These are phyloP conservation scores for Corylus avellana DNA, from an alignment of 306 rosid species.

Conservation along the genomic window DNA sequence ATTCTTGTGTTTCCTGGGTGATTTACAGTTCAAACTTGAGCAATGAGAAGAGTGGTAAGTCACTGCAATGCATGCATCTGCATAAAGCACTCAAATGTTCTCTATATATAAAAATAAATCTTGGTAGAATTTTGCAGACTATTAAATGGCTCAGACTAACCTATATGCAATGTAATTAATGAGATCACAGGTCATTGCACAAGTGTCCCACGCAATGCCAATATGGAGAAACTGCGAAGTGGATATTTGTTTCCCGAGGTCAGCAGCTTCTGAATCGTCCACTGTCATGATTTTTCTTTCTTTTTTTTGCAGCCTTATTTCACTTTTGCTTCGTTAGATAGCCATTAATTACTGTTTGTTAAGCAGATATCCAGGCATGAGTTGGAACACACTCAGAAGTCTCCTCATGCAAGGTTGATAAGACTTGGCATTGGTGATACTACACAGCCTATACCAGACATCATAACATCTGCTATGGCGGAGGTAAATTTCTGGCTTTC, in stretches of 20 bases:
- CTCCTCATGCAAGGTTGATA: conserved; percentile 49
- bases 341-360: not conserved
- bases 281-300: not conserved
- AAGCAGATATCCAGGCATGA: conserved; percentile 51
- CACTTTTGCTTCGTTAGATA: not conserved
- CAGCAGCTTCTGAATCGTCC: conserved; percentile 17
- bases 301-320: not conserved
- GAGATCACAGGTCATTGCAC: conserved; percentile 39
- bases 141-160: not conserved
- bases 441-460: conserved; percentile 61
- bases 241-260: conserved; percentile 73
- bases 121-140: no score
- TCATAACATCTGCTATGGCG: conserved; percentile 61
- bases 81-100: not conserved
- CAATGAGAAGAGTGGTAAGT: conserved; percentile 39
- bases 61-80: not conserved
- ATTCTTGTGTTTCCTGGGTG: conserved; percentile 10
- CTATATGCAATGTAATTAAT: not conserved
- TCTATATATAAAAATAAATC: not conserved
- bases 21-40: conserved; percentile 32
- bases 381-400: conserved; percentile 34
- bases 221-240: conserved; percentile 60
- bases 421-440: conserved; percentile 74
- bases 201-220: conserved; percentile 49
- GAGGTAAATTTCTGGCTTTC: conserved; percentile 38